Evolutionary conservation across 805 yeast species (phyloP).

Genomic region (Candida golubevii): DNA sequence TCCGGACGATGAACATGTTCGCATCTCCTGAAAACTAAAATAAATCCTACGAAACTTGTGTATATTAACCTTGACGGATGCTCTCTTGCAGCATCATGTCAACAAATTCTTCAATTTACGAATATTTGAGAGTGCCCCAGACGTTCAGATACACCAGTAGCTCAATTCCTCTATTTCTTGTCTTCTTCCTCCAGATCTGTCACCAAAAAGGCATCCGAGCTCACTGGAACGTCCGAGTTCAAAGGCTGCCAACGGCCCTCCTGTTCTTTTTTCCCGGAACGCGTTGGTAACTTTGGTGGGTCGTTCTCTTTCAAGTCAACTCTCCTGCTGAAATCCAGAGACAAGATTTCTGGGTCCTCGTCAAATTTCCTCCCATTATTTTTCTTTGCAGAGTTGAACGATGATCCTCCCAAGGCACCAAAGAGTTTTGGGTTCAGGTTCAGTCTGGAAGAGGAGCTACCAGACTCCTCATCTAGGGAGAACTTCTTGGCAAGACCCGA

Average conservation of each 20-base stretch:
- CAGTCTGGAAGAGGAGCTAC: constrained; percentile 6
- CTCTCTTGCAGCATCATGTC: not conserved
- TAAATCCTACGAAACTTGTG: constrained; percentile 9
- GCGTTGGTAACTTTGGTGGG: constrained; percentile 24
- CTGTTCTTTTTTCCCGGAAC: constrained; percentile 10
- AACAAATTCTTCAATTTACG: too few relatives aligned
- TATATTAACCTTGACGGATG: constrained; percentile 3
- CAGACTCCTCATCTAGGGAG: constrained; percentile 19
- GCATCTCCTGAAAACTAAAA: constrained; percentile 4
- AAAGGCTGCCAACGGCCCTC: constrained; percentile 37
- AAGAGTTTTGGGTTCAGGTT: constrained; percentile 31
- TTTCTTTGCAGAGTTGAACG: constrained; percentile 23
- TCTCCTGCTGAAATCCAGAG: constrained; percentile 45
- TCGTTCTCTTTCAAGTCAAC: constrained; percentile 35
- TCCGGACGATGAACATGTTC: constrained; percentile 16
- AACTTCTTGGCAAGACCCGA: constrained; percentile 57
- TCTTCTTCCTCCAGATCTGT: constrained; percentile 44
- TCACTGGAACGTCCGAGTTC: constrained; percentile 36
- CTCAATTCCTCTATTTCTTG: constrained; percentile 4
- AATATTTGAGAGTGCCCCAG: too few relatives aligned
- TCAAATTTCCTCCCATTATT: constrained; percentile 35
- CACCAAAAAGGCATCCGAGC: constrained; percentile 41
- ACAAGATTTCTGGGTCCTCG: constrained; percentile 53
- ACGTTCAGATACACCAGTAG: too few relatives aligned
- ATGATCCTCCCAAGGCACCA: constrained; percentile 46